Percentiles rank a stretch among this genome's conserved stretches.
phyloP scores from a whole-genome alignment of 1,139 yeast species.

The Barnettozyma hawaiiensis region DNA sequence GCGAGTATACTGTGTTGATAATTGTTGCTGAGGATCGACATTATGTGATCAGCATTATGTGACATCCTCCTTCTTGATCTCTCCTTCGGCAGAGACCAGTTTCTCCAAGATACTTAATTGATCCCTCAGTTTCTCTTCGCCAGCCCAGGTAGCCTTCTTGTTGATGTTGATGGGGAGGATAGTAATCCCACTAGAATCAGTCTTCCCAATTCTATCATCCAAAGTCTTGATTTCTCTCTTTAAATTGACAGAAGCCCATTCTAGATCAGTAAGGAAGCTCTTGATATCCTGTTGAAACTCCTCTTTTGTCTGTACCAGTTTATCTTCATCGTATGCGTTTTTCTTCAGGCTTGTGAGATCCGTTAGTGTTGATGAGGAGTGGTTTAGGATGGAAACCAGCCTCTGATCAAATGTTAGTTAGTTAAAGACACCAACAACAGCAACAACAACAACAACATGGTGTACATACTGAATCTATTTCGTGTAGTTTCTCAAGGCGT shows the following conservation, averaged over 20 bases:
- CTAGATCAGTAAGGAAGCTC: conserved; percentile 23
- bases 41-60: no score
- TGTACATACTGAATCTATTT: conserved; percentile 33
- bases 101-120: conserved; percentile 21
- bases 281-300: conserved; percentile 19
- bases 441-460: no score
- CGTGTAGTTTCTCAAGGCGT: conserved; percentile 40
- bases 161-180: conserved; percentile 56
- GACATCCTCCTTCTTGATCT: background rate
- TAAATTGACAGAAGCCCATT: conserved; percentile 34
- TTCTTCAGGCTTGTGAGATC: conserved; percentile 20
- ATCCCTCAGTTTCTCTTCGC: conserved; percentile 40
- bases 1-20: no score
- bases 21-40: background rate
- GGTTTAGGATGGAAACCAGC: conserved; percentile 24
- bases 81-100: conserved; percentile 22
- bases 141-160: conserved; percentile 56
- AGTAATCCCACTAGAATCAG: conserved; percentile 39
- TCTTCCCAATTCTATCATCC: conserved; percentile 52
- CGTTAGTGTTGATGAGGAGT: conserved; percentile 23
- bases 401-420: no score
- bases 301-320: conserved; percentile 12
- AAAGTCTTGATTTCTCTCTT: conserved; percentile 52
- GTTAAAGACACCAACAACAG: no score
- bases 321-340: conserved; percentile 18